phyloP scores from a whole-genome alignment of 2,329 filamentous ascomycete species.

The Penicillium sclerotigenum region DNA sequence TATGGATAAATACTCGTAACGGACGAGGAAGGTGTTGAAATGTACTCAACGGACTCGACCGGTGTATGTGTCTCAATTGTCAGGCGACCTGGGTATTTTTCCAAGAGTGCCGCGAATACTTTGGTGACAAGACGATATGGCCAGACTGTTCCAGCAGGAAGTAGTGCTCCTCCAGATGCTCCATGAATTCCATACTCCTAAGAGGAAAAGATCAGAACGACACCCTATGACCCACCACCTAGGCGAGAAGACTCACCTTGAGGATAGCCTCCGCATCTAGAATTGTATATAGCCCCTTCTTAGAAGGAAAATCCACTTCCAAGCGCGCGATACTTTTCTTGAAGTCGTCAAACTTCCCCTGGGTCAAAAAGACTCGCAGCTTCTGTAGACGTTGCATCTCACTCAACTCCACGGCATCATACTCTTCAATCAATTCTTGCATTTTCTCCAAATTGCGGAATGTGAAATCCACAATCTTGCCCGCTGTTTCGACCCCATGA shows the following conservation, averaged over 20 bases:
- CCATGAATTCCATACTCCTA: constrained; percentile 23
- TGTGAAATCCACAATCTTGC: constrained; percentile 41
- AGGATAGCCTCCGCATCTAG: constrained; percentile 16
- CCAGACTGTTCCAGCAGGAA: constrained; percentile 36
- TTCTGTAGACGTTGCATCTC: constrained; percentile 25
- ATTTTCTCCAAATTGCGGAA: constrained; percentile 37
- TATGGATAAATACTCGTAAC: constrained; percentile 22
- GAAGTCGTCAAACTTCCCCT: constrained; percentile 19
- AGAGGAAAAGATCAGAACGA: neutral
- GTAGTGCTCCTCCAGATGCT: constrained; percentile 22
- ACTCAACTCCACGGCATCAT: constrained; percentile 27
- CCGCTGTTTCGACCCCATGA: constrained; percentile 30
- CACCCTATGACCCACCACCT: no score
- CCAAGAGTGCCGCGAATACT: constrained; percentile 21
- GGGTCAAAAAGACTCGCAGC: constrained; percentile 26
- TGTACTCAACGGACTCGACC: constrained; percentile 25
- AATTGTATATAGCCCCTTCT: constrained; percentile 26
- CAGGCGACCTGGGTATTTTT: constrained; percentile 25
- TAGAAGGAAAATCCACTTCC: constrained; percentile 22
- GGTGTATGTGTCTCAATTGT: constrained; percentile 34
- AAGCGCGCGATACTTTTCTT: constrained; percentile 19
- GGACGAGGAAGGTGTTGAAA: neutral
- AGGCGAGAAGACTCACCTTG: constrained; percentile 3
- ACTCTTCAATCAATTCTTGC: constrained; percentile 36
- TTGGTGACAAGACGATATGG: constrained; percentile 38